Evolutionary conservation across 2,329 filamentous ascomycete species (phyloP).

Genomic region (Lecanosticta acicola): DNA sequence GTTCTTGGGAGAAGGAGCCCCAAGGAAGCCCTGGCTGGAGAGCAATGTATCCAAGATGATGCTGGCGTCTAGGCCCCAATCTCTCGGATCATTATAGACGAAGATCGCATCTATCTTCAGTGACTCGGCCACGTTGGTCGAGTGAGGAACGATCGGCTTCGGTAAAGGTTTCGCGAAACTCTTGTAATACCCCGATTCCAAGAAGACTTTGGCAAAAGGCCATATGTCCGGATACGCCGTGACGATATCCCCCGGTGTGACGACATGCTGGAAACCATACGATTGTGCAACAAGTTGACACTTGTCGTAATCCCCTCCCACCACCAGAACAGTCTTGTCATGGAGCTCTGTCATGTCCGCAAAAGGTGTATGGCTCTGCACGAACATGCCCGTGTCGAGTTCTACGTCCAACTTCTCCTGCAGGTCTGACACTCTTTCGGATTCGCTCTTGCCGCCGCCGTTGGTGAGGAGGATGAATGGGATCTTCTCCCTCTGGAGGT

Average conservation of each 20-base stretch:
- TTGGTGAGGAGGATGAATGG: constrained; percentile 96
- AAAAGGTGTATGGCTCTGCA: constrained; percentile 91
- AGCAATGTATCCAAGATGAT: constrained; percentile 78
- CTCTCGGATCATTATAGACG: constrained; percentile 90
- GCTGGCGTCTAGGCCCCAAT: constrained; percentile 89
- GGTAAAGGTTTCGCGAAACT: constrained; percentile 55
- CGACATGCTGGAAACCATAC: constrained; percentile 53
- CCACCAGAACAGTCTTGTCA: constrained; percentile 47
- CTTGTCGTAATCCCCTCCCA: constrained; percentile 46
- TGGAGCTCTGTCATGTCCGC: constrained; percentile 60
- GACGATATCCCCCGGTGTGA: constrained; percentile 81
- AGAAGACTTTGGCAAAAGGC: constrained; percentile 70
- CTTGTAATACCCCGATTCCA: constrained; percentile 51
- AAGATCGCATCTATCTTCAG: constrained; percentile 85
- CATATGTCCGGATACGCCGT: constrained; percentile 68
- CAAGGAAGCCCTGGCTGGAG: constrained; percentile 70
- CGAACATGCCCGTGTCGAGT: constrained; percentile 64
- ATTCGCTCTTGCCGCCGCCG: constrained; percentile 81
- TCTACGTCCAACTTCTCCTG: constrained; percentile 59
- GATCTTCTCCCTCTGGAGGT: constrained; percentile 67
- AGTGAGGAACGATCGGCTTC: constrained; percentile 39
- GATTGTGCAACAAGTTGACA: constrained; percentile 68
- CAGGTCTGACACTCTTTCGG: constrained; percentile 64
- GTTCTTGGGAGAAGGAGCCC: constrained; percentile 72
- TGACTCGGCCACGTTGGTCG: constrained; percentile 37